A percentile compares a stretch with the other conserved stretches of the same genome.
Conservation (phyloP, 345 rosid species). For the Eucalyptus pauciflora region DNA sequence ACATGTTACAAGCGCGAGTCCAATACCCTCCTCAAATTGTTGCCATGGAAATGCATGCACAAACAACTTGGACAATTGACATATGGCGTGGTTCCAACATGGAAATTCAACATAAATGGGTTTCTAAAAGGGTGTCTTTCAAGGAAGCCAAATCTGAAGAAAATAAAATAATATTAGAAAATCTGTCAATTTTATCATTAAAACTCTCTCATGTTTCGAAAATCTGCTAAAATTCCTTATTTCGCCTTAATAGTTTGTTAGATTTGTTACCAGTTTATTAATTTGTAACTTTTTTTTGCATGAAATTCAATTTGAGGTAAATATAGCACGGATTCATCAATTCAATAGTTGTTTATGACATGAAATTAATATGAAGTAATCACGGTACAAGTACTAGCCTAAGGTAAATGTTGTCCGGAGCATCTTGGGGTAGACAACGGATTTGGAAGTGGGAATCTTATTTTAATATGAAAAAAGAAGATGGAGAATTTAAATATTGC, state of each 20-base stretch:
- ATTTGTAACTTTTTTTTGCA: neutral
- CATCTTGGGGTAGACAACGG: neutral
- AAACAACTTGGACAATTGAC: neutral
- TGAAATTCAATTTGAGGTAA: neutral
- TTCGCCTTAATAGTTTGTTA: neutral
- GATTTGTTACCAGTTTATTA: neutral
- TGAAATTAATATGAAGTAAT: neutral
- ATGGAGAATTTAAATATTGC: neutral
- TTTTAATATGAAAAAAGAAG: neutral
- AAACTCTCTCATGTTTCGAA: neutral
- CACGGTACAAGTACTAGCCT: neutral
- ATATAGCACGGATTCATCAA: neutral
- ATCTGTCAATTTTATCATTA: neutral
- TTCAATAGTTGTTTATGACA: neutral
- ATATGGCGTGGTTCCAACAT: rapidly evolving
- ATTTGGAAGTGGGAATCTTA: neutral
- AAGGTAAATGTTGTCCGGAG: neutral
- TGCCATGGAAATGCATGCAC: neutral
- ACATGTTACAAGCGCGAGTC: rapidly evolving
- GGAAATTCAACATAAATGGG: neutral
- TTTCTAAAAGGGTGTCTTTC: neutral
- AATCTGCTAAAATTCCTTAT: neutral
- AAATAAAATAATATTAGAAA: neutral
- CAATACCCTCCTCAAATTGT: neutral
- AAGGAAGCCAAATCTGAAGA: neutral